Evolutionary conservation across 345 rosid species (phyloP), one percentile per base, ranked within the genome.

Genomic region (Microcos paniculata): DNA sequence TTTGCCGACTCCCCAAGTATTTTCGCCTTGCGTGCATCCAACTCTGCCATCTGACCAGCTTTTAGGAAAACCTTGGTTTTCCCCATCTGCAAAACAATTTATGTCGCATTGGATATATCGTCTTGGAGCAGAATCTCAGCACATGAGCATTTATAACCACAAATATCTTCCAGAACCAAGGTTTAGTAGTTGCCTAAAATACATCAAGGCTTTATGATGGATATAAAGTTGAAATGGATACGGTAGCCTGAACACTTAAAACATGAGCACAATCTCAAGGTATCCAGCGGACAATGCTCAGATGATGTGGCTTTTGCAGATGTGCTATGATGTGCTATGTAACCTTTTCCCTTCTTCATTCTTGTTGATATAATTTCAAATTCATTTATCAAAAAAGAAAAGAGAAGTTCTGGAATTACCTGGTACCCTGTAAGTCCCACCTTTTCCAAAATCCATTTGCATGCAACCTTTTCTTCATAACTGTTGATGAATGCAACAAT

Each of bases 21-120:
- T 78, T 72, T 83, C 64, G 87, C 82, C 81, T 89, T 89, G 73
- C 73, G 81, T n/a, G 93, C 87, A 86, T 94, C 98, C 77, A 94
- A 80, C 82, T 90, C 90, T 23, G 92, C 95, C 90, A 90, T 87
- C 69, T 91, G 94, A 69, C 91, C 92, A 70, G 89, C 94, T 87
- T 91, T 84, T 75, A 94, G 80, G 78, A 94, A 94, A 67, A 94
- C 82, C 81, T 86, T 89, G 66, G 82, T 88, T 82, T 85, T 78
- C 81, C 98, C 98, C 61, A 91, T 83, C 98, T 94, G 94, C 80
- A 82, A 77, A 80, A 45, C 62, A 70, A 78, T 57, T 33, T 58
- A 68, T 48, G 49, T 55, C 59, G 69, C 49, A 42, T 40, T 43
- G 55, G 59, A 52, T 56, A 30, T 23, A 48, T 45, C 4, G 4